Evolutionary conservation across 2,329 filamentous ascomycete species (phyloP).

Genomic region (Tolypocladium endophyticum): DNA sequence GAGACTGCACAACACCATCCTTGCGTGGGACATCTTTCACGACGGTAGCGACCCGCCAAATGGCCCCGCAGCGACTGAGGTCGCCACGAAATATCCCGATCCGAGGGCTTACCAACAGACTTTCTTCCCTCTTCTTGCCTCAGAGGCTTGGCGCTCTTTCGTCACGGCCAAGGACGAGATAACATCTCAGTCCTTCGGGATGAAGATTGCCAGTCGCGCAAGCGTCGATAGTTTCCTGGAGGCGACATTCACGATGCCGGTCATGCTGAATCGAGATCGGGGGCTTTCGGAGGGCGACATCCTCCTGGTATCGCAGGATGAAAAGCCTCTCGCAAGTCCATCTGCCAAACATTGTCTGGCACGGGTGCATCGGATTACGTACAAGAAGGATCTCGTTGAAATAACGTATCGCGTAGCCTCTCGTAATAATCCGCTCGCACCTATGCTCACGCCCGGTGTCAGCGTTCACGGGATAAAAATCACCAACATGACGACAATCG

Average conservation of each 20-base stretch:
- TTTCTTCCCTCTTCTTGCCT: slow-evolving; percentile 79
- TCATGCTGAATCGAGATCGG: slow-evolving; percentile 58
- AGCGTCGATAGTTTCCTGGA: slow-evolving; percentile 91
- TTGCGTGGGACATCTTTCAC: slow-evolving; percentile 94
- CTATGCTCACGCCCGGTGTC: slow-evolving; percentile 56
- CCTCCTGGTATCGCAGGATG: slow-evolving; percentile 67
- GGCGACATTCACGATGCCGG: slow-evolving; percentile 72
- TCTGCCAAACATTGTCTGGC: slow-evolving; percentile 73
- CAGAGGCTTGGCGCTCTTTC: slow-evolving; percentile 94
- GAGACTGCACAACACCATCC: slow-evolving; percentile 70
- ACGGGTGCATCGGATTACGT: slow-evolving; percentile 67
- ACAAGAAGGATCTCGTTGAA: slow-evolving; percentile 73
- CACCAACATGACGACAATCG: slow-evolving; percentile 85
- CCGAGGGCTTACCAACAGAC: slow-evolving; percentile 75
- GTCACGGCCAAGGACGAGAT: slow-evolving; percentile 83
- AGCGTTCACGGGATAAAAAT: slow-evolving; percentile 71
- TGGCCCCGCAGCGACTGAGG: slow-evolving; percentile 60
- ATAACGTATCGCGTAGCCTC: slow-evolving; percentile 77
- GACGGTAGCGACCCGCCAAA: slow-evolving; percentile 76
- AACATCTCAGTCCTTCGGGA: slow-evolving; percentile 68
- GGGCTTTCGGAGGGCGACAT: slow-evolving; percentile 78
- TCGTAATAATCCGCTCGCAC: slow-evolving; percentile 48
- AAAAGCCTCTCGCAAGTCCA: slow-evolving; percentile 56
- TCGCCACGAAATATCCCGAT: slow-evolving; percentile 68
- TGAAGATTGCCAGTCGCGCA: slow-evolving; percentile 79